Evolutionary conservation across 108 stramenopile genomes (phyloP).

Genomic region (Conticribra guillardii): DNA sequence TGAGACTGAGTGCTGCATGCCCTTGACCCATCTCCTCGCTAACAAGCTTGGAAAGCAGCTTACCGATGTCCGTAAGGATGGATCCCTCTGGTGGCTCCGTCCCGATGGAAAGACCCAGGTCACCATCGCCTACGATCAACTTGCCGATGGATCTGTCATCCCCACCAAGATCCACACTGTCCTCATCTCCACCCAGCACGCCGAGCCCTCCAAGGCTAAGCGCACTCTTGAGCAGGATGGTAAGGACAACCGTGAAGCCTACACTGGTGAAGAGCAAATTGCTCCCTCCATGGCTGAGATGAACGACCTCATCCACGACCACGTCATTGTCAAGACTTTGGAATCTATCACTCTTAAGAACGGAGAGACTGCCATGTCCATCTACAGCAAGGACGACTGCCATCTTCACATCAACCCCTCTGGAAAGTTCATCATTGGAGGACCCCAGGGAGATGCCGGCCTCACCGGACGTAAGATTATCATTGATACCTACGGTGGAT

Average conservation of each 20-base stretch:
- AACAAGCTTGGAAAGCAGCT: constrained; percentile 92
- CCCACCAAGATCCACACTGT: constrained; percentile 97
- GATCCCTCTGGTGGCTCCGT: constrained; percentile 93
- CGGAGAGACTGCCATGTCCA: constrained; percentile 65
- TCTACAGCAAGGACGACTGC: constrained; percentile 84
- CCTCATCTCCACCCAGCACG: constrained; percentile 98
- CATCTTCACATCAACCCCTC: constrained; percentile 96
- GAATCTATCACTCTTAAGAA: constrained; percentile 80
- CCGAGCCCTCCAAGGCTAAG: constrained; percentile 89
- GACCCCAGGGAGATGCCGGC: constrained; percentile 98
- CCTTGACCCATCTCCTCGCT: constrained; percentile 95
- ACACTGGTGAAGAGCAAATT: constrained; percentile 74
- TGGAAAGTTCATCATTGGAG: constrained; percentile 97
- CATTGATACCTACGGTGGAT: constrained; percentile 99
- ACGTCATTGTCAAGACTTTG: constrained; percentile 79
- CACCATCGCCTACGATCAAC: constrained; percentile 93
- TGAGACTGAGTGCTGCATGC: constrained; percentile 96
- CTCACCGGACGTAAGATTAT: constrained; percentile 98
- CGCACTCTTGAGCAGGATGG: constrained; percentile 93
- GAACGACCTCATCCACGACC: constrained; percentile 84
- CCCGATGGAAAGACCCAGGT: constrained; percentile 99
- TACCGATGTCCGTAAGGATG: constrained; percentile 97
- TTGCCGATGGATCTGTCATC: constrained; percentile 87
- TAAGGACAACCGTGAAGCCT: constrained; percentile 93
- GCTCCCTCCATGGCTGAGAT: constrained; percentile 85